phyloP scores from a whole-genome alignment of 441 rosid genomes.

The Adansonia madagascariensis region DNA sequence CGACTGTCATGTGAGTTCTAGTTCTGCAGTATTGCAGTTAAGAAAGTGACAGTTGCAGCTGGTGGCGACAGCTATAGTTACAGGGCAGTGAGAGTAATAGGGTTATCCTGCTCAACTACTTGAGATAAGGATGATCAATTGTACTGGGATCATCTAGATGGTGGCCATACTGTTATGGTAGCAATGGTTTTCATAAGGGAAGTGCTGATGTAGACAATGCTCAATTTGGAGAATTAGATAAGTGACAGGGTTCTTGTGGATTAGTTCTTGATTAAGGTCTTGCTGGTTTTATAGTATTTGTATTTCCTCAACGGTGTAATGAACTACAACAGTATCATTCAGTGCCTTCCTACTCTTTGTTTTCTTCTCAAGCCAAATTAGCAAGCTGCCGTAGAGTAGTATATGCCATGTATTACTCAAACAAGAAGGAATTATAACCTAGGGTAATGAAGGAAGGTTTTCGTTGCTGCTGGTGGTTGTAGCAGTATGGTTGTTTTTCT shows the following conservation, averaged over 20 bases:
- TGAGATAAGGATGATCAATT: not conserved
- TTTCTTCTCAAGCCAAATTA: not conserved
- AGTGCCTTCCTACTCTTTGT: not conserved
- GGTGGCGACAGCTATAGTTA: not conserved
- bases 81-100: not conserved
- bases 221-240: constrained; percentile 16
- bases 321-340: not conserved
- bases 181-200: not conserved
- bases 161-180: not conserved
- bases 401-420: not conserved
- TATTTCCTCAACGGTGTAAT: not conserved
- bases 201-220: not conserved
- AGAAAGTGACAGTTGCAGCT: not conserved
- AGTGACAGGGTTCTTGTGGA: not conserved
- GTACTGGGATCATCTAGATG: not conserved
- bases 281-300: not conserved
- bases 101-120: not conserved
- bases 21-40: not conserved
- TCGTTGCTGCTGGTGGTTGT: not conserved
- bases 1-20: not conserved
- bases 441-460: not conserved
- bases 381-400: not conserved
- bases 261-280: constrained; percentile 3
- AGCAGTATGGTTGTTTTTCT: not conserved
- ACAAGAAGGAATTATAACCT: not conserved